Base-by-base conservation (phyloP, 2,329 filamentous ascomycete genomes). In the Aspergillus fischeri region DNA sequence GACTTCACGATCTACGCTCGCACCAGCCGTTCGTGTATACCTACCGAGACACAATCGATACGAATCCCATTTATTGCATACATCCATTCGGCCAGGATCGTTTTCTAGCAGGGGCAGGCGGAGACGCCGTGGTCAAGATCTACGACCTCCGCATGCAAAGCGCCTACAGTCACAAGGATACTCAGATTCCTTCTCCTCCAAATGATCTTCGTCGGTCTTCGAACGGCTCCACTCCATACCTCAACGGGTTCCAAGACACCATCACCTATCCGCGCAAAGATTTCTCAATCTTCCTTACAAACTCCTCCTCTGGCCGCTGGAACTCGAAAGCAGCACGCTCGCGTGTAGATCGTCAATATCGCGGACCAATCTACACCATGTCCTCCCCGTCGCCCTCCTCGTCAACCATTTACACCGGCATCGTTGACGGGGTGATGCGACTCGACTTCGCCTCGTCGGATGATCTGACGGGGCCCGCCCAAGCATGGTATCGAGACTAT, bases 1-100 rank as follows among this genome's bases (percentile, higher is more conserved):
- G 83, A 62, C 77, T 88, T 5, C 84, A 88, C 65, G 86, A 88
- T 63, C 70, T 86, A 55, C 82, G 85, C 38, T 81, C 81, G 1
- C 75, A 78, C 2, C 67, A 71, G 21, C 70, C 75, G 11, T 79
- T 75, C 48, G 80, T 82, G 53, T 70, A 71, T n/a, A 72, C 74
- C 14, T 87, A 81, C 66, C 70, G 70, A 62, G 84, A 87, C 63
- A 75, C 78, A 1, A 81, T 83, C 3, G 84, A 87, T 62, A 77
- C 81, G 59, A 82, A 81, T 20, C 76, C 83, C 0, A 78, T 86
- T 6, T 86, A 86, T 65, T 82, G 82, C 21, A 75, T 88, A 17
- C 77, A 82, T 1, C 72, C 80, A 0, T 79, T 86, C 52, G 83
- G 83, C 1, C 77, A 79, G 21, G 81, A 86, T 62, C 76, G 79